Percentiles rank a stretch among this genome's conserved stretches.
Conservation (phyloP, 1,284 basidiomycete genomes). For the Ceratobasidium sp. region DNA sequence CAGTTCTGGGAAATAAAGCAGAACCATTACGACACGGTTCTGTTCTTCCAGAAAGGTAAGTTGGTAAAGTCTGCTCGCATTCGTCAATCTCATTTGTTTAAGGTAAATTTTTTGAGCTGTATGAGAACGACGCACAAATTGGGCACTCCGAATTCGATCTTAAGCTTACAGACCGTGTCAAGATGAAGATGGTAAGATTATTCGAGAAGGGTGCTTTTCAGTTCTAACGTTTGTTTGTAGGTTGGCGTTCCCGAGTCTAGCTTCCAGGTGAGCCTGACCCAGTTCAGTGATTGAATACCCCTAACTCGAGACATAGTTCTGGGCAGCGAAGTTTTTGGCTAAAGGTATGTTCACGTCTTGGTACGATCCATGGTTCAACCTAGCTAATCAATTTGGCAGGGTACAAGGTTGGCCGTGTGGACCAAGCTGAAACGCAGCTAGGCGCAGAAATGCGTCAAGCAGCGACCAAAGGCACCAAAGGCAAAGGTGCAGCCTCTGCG, state of each 20-base stretch:
- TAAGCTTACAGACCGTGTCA: slow-evolving; percentile 72
- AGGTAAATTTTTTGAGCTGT: slow-evolving; percentile 84
- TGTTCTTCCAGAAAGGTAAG: slow-evolving; percentile 98
- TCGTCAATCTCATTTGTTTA: slow-evolving; percentile 31
- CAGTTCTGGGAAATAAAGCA: slow-evolving; percentile 99
- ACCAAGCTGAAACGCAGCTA: slow-evolving; percentile 94
- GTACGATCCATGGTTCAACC: slow-evolving; percentile 33
- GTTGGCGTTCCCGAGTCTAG: slow-evolving; percentile 96
- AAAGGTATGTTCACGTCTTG: slow-evolving; percentile 68
- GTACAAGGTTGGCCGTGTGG: slow-evolving; percentile 97
- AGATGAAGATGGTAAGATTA: slow-evolving; percentile 93
- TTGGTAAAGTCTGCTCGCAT: slow-evolving; percentile 53
- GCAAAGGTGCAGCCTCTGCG: slow-evolving; percentile 60
- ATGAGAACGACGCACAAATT: slow-evolving; percentile 92
- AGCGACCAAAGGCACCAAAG: slow-evolving; percentile 49
- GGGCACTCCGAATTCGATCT: slow-evolving; percentile 94
- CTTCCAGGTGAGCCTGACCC: slow-evolving; percentile 71
- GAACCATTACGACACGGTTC: slow-evolving; percentile 90
- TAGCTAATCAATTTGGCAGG: slow-evolving; percentile 65
- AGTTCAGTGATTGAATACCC: neutral
- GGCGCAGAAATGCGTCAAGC: slow-evolving; percentile 66
- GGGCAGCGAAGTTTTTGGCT: slow-evolving; percentile 71
- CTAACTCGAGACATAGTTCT: slow-evolving; percentile 14
- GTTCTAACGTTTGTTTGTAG: slow-evolving; percentile 58
- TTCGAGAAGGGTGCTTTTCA: neutral